Evolutionary conservation across 805 yeast genomes (phyloP).

Genomic region (Starmerella tilneyi): DNA sequence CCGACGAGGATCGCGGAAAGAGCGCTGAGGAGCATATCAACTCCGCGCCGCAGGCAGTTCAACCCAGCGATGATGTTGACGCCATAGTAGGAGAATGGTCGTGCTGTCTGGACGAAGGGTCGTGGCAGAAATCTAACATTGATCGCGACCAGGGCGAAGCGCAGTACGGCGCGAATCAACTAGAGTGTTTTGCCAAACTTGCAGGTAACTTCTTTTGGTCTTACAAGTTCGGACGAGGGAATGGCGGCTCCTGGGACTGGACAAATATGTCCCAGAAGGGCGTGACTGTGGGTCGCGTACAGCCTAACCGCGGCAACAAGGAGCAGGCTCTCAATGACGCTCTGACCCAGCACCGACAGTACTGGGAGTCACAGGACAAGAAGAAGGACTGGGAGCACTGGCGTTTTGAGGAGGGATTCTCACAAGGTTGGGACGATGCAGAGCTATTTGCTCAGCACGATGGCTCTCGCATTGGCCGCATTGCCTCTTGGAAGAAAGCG

Average conservation of each 20-base stretch:
- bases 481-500: constrained; percentile 54
- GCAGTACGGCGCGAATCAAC: constrained; percentile 52
- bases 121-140: constrained; percentile 51
- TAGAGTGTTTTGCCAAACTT: constrained; percentile 37
- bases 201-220: constrained; percentile 89
- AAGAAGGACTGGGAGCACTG: constrained; percentile 65
- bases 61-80: constrained; percentile 39
- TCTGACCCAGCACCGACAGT: constrained; percentile 42
- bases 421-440: constrained; percentile 65
- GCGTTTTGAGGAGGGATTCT: constrained; percentile 70
- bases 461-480: constrained; percentile 65
- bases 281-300: constrained; percentile 10
- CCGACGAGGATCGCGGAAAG: constrained; percentile 59
- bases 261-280: constrained; percentile 44
- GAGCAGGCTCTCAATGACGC: constrained; percentile 33
- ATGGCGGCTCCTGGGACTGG: constrained; percentile 97
- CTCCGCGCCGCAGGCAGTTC: constrained; percentile 20
- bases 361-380: constrained; percentile 56
- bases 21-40: constrained; percentile 53
- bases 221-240: constrained; percentile 71
- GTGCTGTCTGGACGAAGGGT: constrained; percentile 64
- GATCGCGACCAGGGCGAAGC: constrained; percentile 46
- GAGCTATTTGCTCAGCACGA: constrained; percentile 56
- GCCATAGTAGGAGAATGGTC: constrained; percentile 82
- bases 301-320: constrained; percentile 12